Evolutionary conservation across 331 rosid species (phyloP).

Genomic region (Telfairia occidentalis): DNA sequence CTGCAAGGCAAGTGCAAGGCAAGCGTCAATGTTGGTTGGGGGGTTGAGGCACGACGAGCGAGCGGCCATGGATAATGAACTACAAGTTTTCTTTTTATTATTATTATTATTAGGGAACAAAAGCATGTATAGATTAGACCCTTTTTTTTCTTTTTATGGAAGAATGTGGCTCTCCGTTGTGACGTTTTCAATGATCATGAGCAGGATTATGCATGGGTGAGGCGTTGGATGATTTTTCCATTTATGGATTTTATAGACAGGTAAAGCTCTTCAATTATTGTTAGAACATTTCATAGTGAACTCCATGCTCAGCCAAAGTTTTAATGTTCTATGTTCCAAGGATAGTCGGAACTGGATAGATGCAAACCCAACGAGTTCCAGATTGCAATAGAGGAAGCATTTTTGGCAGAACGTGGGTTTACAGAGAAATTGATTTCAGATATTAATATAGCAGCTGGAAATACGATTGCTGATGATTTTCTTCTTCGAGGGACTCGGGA

Average conservation of each 20-base stretch:
- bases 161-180: slow-evolving; percentile 22
- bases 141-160: slow-evolving; percentile 5
- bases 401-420: slow-evolving; percentile 86
- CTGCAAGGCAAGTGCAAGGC: too few relatives aligned
- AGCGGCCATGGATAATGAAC: too few relatives aligned
- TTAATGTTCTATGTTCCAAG: slow-evolving; percentile 64
- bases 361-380: slow-evolving; percentile 57
- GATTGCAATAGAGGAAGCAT: slow-evolving; percentile 90
- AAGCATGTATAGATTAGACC: slow-evolving; percentile 5
- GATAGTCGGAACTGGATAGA: slow-evolving; percentile 51
- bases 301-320: slow-evolving; percentile 24
- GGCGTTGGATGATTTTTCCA: slow-evolving; percentile 78
- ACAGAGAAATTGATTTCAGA: slow-evolving; percentile 82
- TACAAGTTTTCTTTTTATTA: too few relatives aligned
- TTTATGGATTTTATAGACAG: slow-evolving; percentile 74
- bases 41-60: too few relatives aligned
- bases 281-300: not conserved
- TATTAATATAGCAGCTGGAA: slow-evolving; percentile 84
- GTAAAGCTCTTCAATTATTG: slow-evolving; percentile 30
- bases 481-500: slow-evolving; percentile 44
- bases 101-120: not conserved
- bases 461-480: slow-evolving; percentile 47
- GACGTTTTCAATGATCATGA: slow-evolving; percentile 25
- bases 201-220: slow-evolving; percentile 99
- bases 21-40: too few relatives aligned